A percentile compares a stretch with the other conserved stretches of the same genome.
Evolutionary conservation across 2,329 filamentous ascomycete genomes (phyloP).

Genomic region (Sporothrix brunneoviolacea): DNA sequence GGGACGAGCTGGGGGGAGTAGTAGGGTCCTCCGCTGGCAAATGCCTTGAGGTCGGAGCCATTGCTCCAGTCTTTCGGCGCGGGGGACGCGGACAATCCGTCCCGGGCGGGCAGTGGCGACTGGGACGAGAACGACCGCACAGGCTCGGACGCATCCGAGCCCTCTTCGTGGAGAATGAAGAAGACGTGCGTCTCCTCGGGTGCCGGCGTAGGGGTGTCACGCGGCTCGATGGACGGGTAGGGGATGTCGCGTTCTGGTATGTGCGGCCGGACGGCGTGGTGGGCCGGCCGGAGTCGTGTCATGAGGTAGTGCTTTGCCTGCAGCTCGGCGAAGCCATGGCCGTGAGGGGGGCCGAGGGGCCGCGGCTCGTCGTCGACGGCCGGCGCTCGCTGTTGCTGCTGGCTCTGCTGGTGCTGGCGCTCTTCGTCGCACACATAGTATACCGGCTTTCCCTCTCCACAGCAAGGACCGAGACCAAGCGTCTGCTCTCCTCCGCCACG

Average conservation of each 20-base stretch:
- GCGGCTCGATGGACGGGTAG: constrained; percentile 11
- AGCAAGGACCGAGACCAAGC: neutral
- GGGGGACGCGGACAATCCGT: neutral
- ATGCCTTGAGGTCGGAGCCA: constrained; percentile 11
- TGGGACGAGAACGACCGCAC: neutral
- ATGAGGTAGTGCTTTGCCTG: too few relatives aligned
- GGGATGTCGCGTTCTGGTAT: constrained; percentile 10
- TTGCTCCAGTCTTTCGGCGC: constrained; percentile 6
- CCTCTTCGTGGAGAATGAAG: constrained; percentile 10
- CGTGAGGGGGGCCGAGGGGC: too few relatives aligned
- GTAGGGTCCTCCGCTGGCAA: neutral
- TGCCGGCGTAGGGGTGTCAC: neutral
- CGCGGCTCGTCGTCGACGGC: neutral
- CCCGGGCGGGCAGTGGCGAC: neutral
- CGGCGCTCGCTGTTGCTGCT: neutral
- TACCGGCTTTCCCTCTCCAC: neutral
- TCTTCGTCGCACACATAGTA: constrained; percentile 6
- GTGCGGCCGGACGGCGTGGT: neutral
- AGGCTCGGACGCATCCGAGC: neutral
- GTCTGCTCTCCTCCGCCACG: constrained; percentile 11
- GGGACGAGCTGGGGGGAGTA: neutral
- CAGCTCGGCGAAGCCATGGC: too few relatives aligned
- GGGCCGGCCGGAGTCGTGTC: neutral
- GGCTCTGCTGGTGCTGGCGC: neutral
- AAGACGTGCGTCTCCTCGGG: constrained; percentile 2